Base-by-base conservation (phyloP, 164 flowering plant species). In the Cinnamomum micranthum region DNA sequence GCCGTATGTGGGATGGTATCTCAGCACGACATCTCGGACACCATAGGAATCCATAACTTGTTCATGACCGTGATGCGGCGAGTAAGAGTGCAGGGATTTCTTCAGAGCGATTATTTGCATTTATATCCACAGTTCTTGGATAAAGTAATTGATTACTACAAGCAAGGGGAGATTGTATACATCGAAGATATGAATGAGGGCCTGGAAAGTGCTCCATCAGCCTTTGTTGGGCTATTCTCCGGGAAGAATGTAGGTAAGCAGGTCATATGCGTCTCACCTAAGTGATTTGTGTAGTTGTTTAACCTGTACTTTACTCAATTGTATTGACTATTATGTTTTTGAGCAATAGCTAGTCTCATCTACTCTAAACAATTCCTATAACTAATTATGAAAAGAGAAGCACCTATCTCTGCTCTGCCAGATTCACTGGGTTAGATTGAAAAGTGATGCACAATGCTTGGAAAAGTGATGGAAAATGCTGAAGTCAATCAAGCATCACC, bases 1-100 rank as follows among this genome's bases (percentile, higher is more conserved):
- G 89, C 94, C 0, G 80, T 84, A 3, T 89, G 92, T 76, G 92
- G 94, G 31, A 84, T 89, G 88, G 81, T 90, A 51, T 88, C 94
- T 4, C 81, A 77, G 51, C 68, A 79, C 6, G 76, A 79, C 69
- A 20, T 83, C 3, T 72, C 81, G 9, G 63, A 75, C n/a, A 50
- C 85, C 0, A 78, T 80, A 31, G 89, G 88, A 10, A 64, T 88
- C 28, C 80, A 75, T 67, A 87, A 88, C 82, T 28, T 84, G 76
- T 77, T 2, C 70, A 62, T 17, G 76, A 77, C 88, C 55, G 69
- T 88, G 23, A 1, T 41, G 4, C 86, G 81, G 72, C 84, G 87
- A 35, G 75, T 90, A 66, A 79, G 60, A 28, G 82, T 90, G 85
- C 73, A 86, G 35, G 94, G 91, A 2, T 89, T 90, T 66, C 68